Base-by-base conservation (phyloP, 306 rosid species). In the Nissolia schottii region DNA sequence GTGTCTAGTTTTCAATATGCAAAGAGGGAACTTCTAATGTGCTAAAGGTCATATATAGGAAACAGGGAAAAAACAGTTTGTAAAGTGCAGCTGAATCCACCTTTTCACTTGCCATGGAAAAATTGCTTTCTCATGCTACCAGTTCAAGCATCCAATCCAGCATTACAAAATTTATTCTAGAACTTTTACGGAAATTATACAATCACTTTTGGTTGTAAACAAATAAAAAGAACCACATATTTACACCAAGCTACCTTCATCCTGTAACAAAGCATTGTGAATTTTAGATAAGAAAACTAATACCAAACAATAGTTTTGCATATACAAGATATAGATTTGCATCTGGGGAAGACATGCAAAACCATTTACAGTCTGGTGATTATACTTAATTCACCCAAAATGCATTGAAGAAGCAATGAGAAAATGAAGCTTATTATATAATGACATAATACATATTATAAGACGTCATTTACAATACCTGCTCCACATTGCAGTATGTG, bases 401-500 rank as follows among this genome's bases (percentile, higher is more conserved):
- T 53, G 71, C 77, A 66, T 20, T 24, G 28, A 22, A 55, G 70
- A 74, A 59, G 77, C 31, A 66, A 18, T 54, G 61, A 19, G n/a
- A 46, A 51, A 18, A 64, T 54, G 34, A 77, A 51, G 10, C 80
- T 51, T 38, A 28, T 45, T 53, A 68, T 37, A 73, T 18, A 16
- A 20, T 37, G 41, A 64, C 32, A 63, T 60, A 4, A 67, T 43
- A 22, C 51, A 79, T n/a, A 56, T 14, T 58, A 70, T 35, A 58
- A 62, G 46, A 46, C 43, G 41, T 2, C 23, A 20, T 75, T 57
- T 5, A 50, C 56, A 41, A 48, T 84, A 95, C 99, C 99, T 85
- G 99, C 82, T 91, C 99, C 77, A 83, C 84, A 68, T 80, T 74
- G 79, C 99, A 95, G 84, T 89, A 91, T 77, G 87, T 37, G 87